Evolutionary conservation across 345 rosid genomes (phyloP).

Genomic region (Citrus australasica): DNA sequence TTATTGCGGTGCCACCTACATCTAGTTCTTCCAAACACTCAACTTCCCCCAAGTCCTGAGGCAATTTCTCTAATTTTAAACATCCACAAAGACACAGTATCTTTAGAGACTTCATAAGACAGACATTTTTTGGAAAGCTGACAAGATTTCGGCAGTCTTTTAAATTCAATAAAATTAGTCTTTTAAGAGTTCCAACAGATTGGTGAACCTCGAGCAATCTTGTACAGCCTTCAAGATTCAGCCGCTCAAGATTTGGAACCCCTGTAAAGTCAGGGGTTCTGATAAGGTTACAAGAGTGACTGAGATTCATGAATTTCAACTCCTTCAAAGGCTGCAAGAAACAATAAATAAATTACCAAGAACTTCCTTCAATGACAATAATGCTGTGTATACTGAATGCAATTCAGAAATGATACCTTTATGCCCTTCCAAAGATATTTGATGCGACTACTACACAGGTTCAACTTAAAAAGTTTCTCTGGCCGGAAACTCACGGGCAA

Average conservation of each 20-base stretch:
- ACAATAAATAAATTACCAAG: neutral
- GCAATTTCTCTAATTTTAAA: neutral
- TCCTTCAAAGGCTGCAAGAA: neutral
- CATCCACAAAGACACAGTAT: neutral
- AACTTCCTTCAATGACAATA: neutral
- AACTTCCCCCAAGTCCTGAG: neutral
- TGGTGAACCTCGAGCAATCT: neutral
- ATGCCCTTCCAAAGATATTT: neutral
- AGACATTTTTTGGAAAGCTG: neutral
- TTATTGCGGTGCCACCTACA: neutral
- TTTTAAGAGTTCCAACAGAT: neutral
- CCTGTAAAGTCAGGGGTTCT: neutral
- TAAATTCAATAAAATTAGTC: neutral
- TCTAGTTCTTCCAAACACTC: neutral
- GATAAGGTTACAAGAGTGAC: neutral
- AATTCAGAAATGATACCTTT: neutral
- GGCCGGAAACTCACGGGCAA: neutral
- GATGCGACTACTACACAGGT: neutral
- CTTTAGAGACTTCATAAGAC: neutral
- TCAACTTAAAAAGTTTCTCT: neutral
- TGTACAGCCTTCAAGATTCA: neutral
- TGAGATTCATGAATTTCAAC: neutral
- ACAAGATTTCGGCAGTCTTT: neutral
- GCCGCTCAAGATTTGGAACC: neutral
- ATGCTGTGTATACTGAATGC: neutral